Conservation (phyloP, 2,329 filamentous ascomycete species). For the Sclerotinia subarctica region DNA sequence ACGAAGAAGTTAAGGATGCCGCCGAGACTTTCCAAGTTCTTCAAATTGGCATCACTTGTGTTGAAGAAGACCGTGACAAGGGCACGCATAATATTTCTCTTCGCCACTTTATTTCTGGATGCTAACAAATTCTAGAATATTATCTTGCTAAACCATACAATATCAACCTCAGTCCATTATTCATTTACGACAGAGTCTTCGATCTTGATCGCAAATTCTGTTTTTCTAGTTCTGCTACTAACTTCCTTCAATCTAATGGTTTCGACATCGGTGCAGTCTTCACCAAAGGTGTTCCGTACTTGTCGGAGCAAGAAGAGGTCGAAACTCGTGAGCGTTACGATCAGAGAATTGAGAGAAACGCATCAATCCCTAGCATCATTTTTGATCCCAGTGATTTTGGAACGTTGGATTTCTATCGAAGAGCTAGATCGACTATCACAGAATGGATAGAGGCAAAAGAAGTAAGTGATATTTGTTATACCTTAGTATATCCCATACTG, state of each 20-base stretch:
- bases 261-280: conserved; percentile 59
- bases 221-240: conserved; percentile 46
- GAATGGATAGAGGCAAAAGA: conserved; percentile 31
- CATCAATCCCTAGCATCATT: conserved; percentile 32
- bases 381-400: conserved; percentile 29
- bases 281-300: conserved; percentile 56
- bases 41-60: conserved; percentile 65
- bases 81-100: conserved; percentile 38
- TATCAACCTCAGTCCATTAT: conserved; percentile 57
- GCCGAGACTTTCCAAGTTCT: conserved; percentile 62
- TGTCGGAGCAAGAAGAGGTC: conserved; percentile 57
- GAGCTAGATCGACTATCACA: conserved; percentile 30
- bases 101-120: not conserved
- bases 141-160: conserved; percentile 64
- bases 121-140: conserved; percentile 38
- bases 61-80: conserved; percentile 52
- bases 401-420: conserved; percentile 31
- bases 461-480: conserved; percentile 21
- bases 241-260: conserved; percentile 57
- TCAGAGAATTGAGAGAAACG: conserved; percentile 31
- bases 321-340: conserved; percentile 42
- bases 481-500: not conserved
- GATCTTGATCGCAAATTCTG: conserved; percentile 59
- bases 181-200: conserved; percentile 41
- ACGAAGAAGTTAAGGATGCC: conserved; percentile 56